phyloP scores from a whole-genome alignment of 352 stramenopile species.

The Albugo candida region DNA sequence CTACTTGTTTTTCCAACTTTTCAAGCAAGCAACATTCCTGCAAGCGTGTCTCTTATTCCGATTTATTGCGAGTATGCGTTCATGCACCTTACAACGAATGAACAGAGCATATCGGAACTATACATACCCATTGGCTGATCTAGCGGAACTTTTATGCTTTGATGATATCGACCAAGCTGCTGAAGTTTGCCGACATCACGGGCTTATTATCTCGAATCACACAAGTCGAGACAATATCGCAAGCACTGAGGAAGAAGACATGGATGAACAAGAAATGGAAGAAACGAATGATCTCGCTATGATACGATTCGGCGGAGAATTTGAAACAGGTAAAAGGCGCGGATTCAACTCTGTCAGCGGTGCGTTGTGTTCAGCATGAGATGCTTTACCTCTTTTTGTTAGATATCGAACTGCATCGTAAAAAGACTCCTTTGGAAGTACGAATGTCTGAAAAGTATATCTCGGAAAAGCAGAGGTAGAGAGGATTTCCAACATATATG shows the following conservation, averaged over 20 bases:
- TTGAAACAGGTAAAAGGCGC: conserved; percentile 38
- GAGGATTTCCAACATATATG: not conserved
- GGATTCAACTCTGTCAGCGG: not conserved
- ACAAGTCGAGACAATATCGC: not conserved
- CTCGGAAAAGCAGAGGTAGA: conserved; percentile 59
- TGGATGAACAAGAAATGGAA: conserved; percentile 7
- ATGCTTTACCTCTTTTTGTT: not conserved
- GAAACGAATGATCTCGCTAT: conserved; percentile 21
- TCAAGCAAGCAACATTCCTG: conserved; percentile 55
- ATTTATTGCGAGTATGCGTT: conserved; percentile 62
- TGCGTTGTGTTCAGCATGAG: not conserved
- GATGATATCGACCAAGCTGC: conserved; percentile 56
- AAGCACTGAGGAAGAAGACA: not conserved
- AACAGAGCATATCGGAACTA: conserved; percentile 57
- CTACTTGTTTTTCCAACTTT: conserved; percentile 58
- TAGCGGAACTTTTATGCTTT: conserved; percentile 60
- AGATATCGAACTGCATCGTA: conserved; percentile 47
- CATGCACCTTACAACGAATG: conserved; percentile 50
- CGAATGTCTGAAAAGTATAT: conserved; percentile 46
- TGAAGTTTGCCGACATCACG: conserved; percentile 41
- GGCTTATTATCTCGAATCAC: conserved; percentile 26
- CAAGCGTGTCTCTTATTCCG: conserved; percentile 69
- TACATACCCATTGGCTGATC: conserved; percentile 33
- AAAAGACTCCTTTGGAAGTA: conserved; percentile 39
- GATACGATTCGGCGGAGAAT: conserved; percentile 58